Evolutionary conservation across 306 rosid genomes (phyloP), one percentile per base, ranked within the genome.

Genomic region (Prunus persica): DNA sequence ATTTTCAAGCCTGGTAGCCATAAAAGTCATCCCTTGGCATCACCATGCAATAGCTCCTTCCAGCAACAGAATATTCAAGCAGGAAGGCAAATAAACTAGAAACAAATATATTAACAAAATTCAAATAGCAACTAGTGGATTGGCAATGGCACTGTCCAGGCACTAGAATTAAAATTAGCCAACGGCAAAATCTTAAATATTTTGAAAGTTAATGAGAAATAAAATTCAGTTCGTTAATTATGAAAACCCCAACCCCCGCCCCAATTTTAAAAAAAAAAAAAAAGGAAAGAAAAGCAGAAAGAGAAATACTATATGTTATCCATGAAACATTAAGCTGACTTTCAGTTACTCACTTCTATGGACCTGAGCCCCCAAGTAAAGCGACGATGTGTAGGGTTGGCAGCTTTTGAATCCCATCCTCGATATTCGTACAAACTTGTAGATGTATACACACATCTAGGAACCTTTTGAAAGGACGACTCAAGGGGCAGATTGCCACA

Each of bases 401-500:
- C 98, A 55, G 95, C 92, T 82, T 92, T 95, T 65, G 98, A 92
- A 83, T 85, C 97, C 98, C 98, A 95, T 69, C 97, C 97, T 65
- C 97, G 91, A 73, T 95, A 95, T 80, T 95, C 98, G 68, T 86
- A 95, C 74, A 92, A 90, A 78, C 92, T 87, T 34, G 97, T 89
- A 41, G 97, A 95, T 58, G 98, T 92, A 84, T 92, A 95, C 57
- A 95, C 97, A 74, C 98, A 95, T 86, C 98, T 89, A 62, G 98
- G 96, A 82, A 95, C 91, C 80, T 82, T 95, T 28, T 85, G 92
- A 80, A 95, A 95, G 73, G 98, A 90, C 28, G 98, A 92, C 79
- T 95, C 98, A n/a, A 95, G 93, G 13, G 98, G 98, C 79, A 95
- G 91, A 80, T 95, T 95, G 50, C 98, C 97, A 28, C 97, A 95